phyloP scores from a whole-genome alignment of 2,329 filamentous ascomycete species.

The Alternaria gansuensis region DNA sequence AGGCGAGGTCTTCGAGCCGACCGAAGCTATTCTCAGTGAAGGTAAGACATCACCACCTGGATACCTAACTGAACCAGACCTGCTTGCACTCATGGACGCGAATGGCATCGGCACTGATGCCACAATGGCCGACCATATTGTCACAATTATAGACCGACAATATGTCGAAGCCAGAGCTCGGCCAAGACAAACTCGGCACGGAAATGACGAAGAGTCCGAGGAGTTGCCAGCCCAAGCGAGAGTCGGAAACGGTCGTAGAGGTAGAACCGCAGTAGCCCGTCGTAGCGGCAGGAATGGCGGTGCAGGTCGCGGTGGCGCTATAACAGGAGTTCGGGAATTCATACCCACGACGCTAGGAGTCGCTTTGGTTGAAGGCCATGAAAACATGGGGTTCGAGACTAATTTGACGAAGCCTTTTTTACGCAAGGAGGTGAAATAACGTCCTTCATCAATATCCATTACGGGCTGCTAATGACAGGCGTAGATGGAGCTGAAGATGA shows the following conservation, averaged over 20 bases:
- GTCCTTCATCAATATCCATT: background rate
- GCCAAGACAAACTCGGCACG: conserved; percentile 52
- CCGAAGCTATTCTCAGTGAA: conserved; percentile 86
- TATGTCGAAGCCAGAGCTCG: conserved; percentile 74
- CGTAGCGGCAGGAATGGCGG: conserved; percentile 56
- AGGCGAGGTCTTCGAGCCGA: conserved; percentile 85
- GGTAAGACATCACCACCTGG: conserved; percentile 86
- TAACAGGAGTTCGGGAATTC: conserved; percentile 75
- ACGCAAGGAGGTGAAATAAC: conserved; percentile 74
- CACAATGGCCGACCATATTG: conserved; percentile 98
- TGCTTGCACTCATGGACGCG: conserved; percentile 96
- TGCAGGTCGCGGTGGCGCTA: background rate
- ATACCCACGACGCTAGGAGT: conserved; percentile 92
- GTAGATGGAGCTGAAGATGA: conserved; percentile 93
- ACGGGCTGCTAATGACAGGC: conserved; percentile 23
- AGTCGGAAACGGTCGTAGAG: conserved; percentile 56
- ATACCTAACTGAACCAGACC: conserved; percentile 92
- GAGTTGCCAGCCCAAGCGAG: conserved; percentile 31
- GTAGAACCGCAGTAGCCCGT: conserved; percentile 51
- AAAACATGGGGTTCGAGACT: conserved; percentile 90
- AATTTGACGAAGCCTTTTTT: conserved; percentile 95
- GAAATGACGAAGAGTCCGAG: conserved; percentile 54
- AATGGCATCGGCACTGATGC: conserved; percentile 98
- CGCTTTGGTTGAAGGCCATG: conserved; percentile 93
- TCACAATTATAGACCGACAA: conserved; percentile 88